Evolutionary conservation across 2,329 filamentous ascomycete species (phyloP).

Genomic region (Sclerotinia minor): DNA sequence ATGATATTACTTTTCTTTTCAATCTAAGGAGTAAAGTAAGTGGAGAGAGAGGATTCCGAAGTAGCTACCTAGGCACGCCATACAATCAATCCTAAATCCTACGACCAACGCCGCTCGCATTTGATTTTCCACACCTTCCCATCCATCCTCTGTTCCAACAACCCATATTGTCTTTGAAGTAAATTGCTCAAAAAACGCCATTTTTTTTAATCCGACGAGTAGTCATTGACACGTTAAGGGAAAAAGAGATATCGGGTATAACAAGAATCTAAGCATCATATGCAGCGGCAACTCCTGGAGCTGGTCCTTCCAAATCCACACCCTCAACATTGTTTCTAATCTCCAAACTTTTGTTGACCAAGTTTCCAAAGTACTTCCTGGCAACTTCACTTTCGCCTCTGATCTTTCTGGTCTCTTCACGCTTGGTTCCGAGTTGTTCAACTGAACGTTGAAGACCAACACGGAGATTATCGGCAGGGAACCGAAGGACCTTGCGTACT

Average conservation of each 20-base stretch:
- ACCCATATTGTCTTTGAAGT: slow-evolving; percentile 6
- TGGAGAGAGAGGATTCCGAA: slow-evolving; percentile 18
- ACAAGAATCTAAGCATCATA: slow-evolving; percentile 36
- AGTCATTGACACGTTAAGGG: slow-evolving; percentile 17
- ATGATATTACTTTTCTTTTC: slow-evolving; percentile 3
- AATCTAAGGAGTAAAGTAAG: slow-evolving; percentile 12
- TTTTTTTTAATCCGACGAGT: slow-evolving; percentile 5
- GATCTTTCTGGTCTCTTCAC: slow-evolving; percentile 80
- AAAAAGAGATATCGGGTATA: slow-evolving; percentile 24
- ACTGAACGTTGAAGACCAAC: slow-evolving; percentile 80
- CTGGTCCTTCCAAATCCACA: slow-evolving; percentile 42
- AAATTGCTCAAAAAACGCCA: slow-evolving; percentile 16
- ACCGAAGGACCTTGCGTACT: slow-evolving; percentile 83
- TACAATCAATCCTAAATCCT: slow-evolving; percentile 16
- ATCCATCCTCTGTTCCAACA: slow-evolving; percentile 8
- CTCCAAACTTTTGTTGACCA: slow-evolving; percentile 65
- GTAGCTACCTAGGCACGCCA: slow-evolving; percentile 16
- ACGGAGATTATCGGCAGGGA: slow-evolving; percentile 83
- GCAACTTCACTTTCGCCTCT: slow-evolving; percentile 83
- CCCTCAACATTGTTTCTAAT: slow-evolving; percentile 47
- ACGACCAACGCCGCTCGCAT: slow-evolving; percentile 18
- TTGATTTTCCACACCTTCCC: slow-evolving; percentile 18
- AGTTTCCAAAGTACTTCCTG: slow-evolving; percentile 83
- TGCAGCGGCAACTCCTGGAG: slow-evolving; percentile 40
- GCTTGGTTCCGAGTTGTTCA: slow-evolving; percentile 75